Conservation (phyloP, 2,329 filamentous ascomycete species). For the Penicillium polonicum region DNA sequence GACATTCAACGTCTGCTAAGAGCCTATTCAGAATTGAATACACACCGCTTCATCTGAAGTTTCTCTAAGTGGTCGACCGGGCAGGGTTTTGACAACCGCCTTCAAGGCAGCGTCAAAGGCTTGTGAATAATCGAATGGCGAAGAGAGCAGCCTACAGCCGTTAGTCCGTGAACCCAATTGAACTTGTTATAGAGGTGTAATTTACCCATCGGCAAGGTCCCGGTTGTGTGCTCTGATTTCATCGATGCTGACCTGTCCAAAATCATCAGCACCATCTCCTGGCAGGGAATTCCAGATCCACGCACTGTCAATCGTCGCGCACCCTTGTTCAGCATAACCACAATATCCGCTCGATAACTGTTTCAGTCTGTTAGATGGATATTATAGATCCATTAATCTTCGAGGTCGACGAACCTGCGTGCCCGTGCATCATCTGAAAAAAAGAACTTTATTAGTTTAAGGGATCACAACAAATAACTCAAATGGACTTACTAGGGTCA, state of each 20-base stretch:
- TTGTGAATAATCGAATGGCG: slow-evolving; percentile 82
- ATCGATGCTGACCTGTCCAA: slow-evolving; percentile 69
- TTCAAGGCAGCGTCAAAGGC: slow-evolving; percentile 91
- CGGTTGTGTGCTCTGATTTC: slow-evolving; percentile 84
- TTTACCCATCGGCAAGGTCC: slow-evolving; percentile 70
- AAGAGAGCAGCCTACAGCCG: slow-evolving; percentile 63
- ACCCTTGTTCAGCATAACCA: slow-evolving; percentile 67
- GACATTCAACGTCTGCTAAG: background rate
- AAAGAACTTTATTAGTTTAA: slow-evolving; percentile 18
- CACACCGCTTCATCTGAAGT: slow-evolving; percentile 69
- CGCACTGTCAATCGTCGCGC: slow-evolving; percentile 57
- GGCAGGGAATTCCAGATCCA: slow-evolving; percentile 4
- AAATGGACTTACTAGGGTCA: slow-evolving; percentile 70
- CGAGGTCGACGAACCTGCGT: slow-evolving; percentile 47
- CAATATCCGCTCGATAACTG: slow-evolving; percentile 88
- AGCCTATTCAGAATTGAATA: background rate
- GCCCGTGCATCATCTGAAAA: slow-evolving; percentile 56
- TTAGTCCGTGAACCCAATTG: slow-evolving; percentile 15
- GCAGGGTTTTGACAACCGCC: slow-evolving; percentile 77
- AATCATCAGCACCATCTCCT: slow-evolving; percentile 16
- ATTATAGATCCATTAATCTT: background rate
- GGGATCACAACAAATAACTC: background rate
- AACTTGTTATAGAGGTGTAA: background rate
- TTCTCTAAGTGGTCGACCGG: slow-evolving; percentile 72
- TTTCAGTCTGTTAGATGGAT: slow-evolving; percentile 32